Evolutionary conservation across 2,329 filamentous ascomycete genomes (phyloP).

Genomic region (Clarireedia monteithiana): DNA sequence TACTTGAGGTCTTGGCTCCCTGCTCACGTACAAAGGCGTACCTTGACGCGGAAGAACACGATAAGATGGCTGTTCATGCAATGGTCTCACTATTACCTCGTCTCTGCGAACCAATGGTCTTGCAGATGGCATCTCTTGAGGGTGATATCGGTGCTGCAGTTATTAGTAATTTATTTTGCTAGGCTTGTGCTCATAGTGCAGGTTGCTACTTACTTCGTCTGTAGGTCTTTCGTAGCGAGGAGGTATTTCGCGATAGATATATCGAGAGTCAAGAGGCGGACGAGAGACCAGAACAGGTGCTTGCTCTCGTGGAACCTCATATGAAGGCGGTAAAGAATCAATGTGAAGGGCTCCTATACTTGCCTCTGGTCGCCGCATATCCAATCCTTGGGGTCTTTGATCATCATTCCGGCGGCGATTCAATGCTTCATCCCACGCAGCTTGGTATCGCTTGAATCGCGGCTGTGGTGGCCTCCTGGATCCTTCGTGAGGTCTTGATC

Average conservation of each 20-base stretch:
- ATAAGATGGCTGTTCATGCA: slow-evolving; percentile 18
- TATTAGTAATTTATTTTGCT: background rate
- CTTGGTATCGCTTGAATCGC: slow-evolving; percentile 29
- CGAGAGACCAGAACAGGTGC: background rate
- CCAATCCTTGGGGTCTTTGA: background rate
- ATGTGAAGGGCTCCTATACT: slow-evolving; percentile 2
- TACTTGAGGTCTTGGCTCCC: slow-evolving; percentile 22
- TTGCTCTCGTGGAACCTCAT: background rate
- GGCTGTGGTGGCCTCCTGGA: slow-evolving; percentile 20
- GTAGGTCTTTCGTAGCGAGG: background rate
- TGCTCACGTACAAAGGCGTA: slow-evolving; percentile 12
- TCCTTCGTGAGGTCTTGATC: background rate
- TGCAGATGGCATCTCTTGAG: slow-evolving; percentile 13
- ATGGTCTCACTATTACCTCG: slow-evolving; percentile 23
- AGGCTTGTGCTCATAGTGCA: background rate
- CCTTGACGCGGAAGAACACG: slow-evolving; percentile 14
- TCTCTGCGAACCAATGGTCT: slow-evolving; percentile 13
- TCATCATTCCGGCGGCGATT: slow-evolving; percentile 18
- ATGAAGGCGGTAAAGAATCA: background rate
- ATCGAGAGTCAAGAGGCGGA: background rate
- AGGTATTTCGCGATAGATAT: background rate
- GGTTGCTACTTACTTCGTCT: slow-evolving; percentile 1
- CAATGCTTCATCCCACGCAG: slow-evolving; percentile 29
- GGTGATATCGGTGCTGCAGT: slow-evolving; percentile 11
- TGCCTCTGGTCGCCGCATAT: slow-evolving; percentile 4